Evolutionary conservation across 768 basidiomycete species (phyloP).

Genomic region (Pleurotus tuber-regium): DNA sequence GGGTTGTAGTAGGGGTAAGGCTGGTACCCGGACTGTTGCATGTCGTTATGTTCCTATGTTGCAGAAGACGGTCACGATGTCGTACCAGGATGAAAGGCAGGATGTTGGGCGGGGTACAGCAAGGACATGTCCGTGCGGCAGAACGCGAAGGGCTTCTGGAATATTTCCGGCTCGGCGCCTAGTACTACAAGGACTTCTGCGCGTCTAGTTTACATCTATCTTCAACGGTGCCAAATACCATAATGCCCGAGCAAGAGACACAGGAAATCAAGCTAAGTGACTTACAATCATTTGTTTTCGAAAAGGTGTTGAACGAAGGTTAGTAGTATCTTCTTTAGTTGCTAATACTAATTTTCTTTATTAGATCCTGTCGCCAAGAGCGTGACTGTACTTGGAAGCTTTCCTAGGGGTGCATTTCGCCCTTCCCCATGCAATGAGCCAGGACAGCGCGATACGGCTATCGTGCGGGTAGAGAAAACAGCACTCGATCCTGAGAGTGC

Average conservation of each 20-base stretch:
- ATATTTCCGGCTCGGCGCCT: not conserved
- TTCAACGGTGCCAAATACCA: too few species aligned
- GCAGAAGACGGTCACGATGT: not conserved
- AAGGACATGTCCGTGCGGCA: not conserved
- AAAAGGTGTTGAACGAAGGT: conserved; percentile 56
- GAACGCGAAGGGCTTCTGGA: not conserved
- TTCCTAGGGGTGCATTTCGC: conserved; percentile 31
- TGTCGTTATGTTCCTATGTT: not conserved
- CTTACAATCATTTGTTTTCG: conserved; percentile 42
- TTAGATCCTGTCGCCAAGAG: conserved; percentile 60
- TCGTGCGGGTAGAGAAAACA: conserved; percentile 79
- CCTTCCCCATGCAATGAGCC: conserved; percentile 14
- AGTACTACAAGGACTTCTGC: too few species aligned
- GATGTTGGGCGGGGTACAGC: not conserved
- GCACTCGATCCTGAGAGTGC: conserved; percentile 50
- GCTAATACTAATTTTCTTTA: not conserved
- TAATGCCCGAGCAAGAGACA: not conserved
- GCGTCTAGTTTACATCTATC: not conserved
- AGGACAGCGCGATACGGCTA: conserved; percentile 42
- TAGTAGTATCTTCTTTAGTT: not conserved
- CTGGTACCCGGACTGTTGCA: conserved; percentile 10
- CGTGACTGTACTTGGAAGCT: conserved; percentile 66
- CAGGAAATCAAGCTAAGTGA: not conserved
- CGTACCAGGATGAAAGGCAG: not conserved
- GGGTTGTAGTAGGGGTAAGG: conserved; percentile 17